Conservation (phyloP, 169 alveolate genomes). For the Plasmodium vinckei region DNA sequence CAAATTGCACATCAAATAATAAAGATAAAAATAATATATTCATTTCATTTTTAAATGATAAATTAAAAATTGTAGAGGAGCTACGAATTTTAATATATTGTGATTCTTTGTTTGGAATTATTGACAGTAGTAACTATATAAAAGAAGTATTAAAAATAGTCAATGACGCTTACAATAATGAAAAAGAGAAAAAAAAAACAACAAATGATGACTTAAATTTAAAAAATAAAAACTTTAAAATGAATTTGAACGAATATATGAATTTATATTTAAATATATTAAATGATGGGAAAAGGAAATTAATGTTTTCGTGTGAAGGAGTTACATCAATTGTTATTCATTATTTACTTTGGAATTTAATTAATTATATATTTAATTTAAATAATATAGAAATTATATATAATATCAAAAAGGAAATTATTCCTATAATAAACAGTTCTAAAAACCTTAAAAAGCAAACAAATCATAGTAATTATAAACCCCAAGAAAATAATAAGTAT, state of each 20-base stretch:
- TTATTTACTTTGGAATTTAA: conserved; percentile 70
- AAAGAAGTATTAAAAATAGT: conserved; percentile 43
- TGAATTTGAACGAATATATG: conserved; percentile 36
- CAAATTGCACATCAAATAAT: not conserved
- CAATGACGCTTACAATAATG: conserved; percentile 21
- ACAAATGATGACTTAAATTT: conserved; percentile 3
- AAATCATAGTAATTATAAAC: not conserved
- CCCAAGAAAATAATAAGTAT: not conserved
- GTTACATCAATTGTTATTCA: conserved; percentile 54
- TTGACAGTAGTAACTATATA: conserved; percentile 65
- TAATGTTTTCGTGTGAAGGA: conserved; percentile 69
- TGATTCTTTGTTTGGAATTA: conserved; percentile 53
- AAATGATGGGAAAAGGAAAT: conserved; percentile 57
- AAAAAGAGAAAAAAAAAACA: not conserved
- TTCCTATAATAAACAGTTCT: conserved; percentile 10
- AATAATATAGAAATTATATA: conserved; percentile 66
- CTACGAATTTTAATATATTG: conserved; percentile 59
- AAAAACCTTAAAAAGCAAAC: conserved; percentile 1
- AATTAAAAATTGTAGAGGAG: conserved; percentile 43
- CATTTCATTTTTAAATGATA: conserved; percentile 33
- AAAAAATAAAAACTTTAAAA: conserved; percentile 25
- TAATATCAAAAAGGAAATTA: conserved; percentile 25
- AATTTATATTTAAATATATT: conserved; percentile 58
- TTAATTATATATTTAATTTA: conserved; percentile 63
- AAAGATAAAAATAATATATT: conserved; percentile 11